Evolutionary conservation across 1,139 yeast genomes (phyloP), one percentile per base, ranked within the genome.

Genomic region (Nakaseomyces kungkrabaensis): DNA sequence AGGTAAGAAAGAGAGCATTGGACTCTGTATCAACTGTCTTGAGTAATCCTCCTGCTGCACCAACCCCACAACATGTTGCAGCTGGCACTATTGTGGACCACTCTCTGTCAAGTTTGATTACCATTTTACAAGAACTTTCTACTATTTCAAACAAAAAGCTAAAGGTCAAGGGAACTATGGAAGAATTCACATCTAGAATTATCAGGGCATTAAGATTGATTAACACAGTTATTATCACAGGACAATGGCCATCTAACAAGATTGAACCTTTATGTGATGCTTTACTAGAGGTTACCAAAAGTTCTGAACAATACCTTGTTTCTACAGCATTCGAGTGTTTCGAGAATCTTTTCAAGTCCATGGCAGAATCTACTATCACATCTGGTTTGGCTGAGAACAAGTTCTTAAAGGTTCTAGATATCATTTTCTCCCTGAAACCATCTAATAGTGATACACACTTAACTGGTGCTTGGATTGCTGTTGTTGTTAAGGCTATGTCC

Each of bases 391-490:
- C 78, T 17, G 80, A 79, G 59, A 79, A 78, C 43, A 83, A 81
- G 59, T 81, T 85, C 57, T 67, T 75, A 26, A 76, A 72, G 50
- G 82, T 87, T 13, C 71, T 89, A 53, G 80, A 84, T 59, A 77
- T 85, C 41, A 81, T 92, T 46, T 77, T 87, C 59, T 87, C 85
- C 54, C 74, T 90, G 62, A 82, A 82, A 57, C 98, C 98, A 5
- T 75, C 95, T 1, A 66, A 78, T 29, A 85, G 83, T 58, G 98
- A 92, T 62, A 74, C 83, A 42, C 90, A 88, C 66, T 75, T 92
- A 58, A 88, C 94, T 13, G 96, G 95, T 17, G 79, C 96, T 8
- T 92, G 98, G 98, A 77, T 89, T 48, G 96, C 97, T 0, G 96
- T 89, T 27, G 78, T 92, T 40, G 95, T 97, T 6, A 89, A 88